Evolutionary conservation across 2,329 filamentous ascomycete species (phyloP).

Genomic region (Colletotrichum sidae): DNA sequence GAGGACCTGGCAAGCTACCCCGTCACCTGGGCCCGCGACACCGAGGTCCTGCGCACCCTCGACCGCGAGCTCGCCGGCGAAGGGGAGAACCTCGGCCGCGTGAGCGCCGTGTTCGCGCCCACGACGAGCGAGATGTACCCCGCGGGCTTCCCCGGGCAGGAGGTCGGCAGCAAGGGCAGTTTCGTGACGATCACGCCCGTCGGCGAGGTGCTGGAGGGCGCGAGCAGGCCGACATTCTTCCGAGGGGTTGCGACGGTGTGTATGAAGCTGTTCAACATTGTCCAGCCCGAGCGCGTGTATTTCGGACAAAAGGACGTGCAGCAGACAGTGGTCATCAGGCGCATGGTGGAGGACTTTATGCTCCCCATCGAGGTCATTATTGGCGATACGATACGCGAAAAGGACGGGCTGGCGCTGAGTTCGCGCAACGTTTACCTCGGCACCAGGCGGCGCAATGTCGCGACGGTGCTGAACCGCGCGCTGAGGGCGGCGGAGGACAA

Average conservation of each 20-base stretch:
- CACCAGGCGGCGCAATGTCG: slow-evolving; percentile 75
- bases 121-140: slow-evolving; percentile 90
- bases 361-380: slow-evolving; percentile 81
- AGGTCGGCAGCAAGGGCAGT: slow-evolving; percentile 81
- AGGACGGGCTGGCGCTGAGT: slow-evolving; percentile 88
- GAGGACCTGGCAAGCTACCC: slow-evolving; percentile 94
- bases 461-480: slow-evolving; percentile 77
- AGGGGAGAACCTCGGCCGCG: slow-evolving; percentile 70
- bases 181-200: slow-evolving; percentile 94
- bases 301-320: slow-evolving; percentile 99
- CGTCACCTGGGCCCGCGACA: slow-evolving; percentile 86
- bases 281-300: slow-evolving; percentile 77
- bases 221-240: slow-evolving; percentile 92
- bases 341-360: slow-evolving; percentile 89
- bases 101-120: slow-evolving; percentile 89
- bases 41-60: slow-evolving; percentile 73
- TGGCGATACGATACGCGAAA: slow-evolving; percentile 79
- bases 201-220: slow-evolving; percentile 83
- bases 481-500: slow-evolving; percentile 76
- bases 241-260: slow-evolving; percentile 95
- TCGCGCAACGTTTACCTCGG: slow-evolving; percentile 96
- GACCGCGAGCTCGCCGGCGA: slow-evolving; percentile 78
- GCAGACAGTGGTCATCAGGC: slow-evolving; percentile 89
- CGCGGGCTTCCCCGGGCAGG: slow-evolving; percentile 77
- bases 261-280: slow-evolving; percentile 75